Base-by-base conservation (phyloP, 805 yeast species). In the Saturnispora gosingensis region DNA sequence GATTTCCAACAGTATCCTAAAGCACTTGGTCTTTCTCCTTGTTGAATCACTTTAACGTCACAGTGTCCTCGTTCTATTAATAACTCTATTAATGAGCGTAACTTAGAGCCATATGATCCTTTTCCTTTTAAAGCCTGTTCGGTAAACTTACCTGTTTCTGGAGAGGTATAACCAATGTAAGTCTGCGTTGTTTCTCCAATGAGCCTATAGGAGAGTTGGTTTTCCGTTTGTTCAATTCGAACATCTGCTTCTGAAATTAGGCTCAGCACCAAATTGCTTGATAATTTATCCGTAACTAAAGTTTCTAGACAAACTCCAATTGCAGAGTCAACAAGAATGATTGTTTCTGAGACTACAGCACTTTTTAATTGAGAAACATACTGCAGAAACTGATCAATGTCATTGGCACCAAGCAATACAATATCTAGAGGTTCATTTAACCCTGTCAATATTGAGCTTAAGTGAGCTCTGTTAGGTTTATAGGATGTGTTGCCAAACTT, bases 1-100 rank as follows among this genome's bases (percentile, higher is more conserved):
- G 60, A 50, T 36, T 62, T 65, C 69, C 69, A 66, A 2, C 61
- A 59, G 51, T 52, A 58, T 40, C 63, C 60, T 42, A 50, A 56
- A 43, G 62, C 56, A 9, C 64, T 56, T 6, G 69, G 69, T 24
- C 52, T 57, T 1, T 59, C 56, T 4, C 62, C 65, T 25, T 50
- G 52, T n/a, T 63, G 63, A 24, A 64, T 54, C 35, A 60, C 47
- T 39, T 54, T 54, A 28, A 63, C 59, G 0, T 67, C 65, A 40
- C 53, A 58, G 2, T 63, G 64, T 9, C 63, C 66, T 10, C 59
- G 43, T 4, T 57, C 27, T 40, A 59, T 62, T 22, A 65, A 50
- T 7, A 53, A 45, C 22, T 62, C 62, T 2, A 57, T 48, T 2
- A 65, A 43, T 35, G 49, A 35, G n/a, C 13, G 50, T 27, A 65